phyloP scores from a whole-genome alignment of 2,329 filamentous ascomycete genomes.

The Trichophyton rubrum region DNA sequence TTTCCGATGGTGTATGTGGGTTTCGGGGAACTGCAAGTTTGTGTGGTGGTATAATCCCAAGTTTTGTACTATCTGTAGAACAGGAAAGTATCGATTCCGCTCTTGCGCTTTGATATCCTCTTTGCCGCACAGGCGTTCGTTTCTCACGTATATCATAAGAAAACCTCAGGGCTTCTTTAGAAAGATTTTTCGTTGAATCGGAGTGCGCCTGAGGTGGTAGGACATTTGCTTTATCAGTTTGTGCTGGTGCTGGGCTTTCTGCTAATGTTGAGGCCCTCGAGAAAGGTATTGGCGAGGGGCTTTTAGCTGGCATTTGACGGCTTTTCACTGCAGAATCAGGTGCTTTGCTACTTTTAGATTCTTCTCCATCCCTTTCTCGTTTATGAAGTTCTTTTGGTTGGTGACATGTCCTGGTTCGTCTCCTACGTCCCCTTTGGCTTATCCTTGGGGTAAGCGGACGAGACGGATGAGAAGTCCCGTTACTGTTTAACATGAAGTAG shows the following conservation, averaged over 20 bases:
- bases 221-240: not conserved
- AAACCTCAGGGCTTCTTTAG: not conserved
- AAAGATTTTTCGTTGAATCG: not conserved
- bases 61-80: not conserved
- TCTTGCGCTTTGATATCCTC: not conserved
- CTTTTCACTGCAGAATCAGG: not conserved
- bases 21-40: not conserved
- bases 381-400: not conserved
- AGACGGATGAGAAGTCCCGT: not conserved
- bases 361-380: not conserved
- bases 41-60: conserved; percentile 3
- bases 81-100: not conserved
- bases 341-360: not conserved
- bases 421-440: not conserved
- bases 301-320: not conserved
- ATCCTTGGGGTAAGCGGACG: not conserved
- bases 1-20: not conserved
- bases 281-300: not conserved
- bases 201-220: not conserved
- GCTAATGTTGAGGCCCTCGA: not conserved
- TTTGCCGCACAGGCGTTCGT: not conserved
- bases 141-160: not conserved
- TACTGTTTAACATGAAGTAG: not conserved
- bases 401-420: not conserved
- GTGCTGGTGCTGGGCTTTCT: not conserved